phyloP scores from a whole-genome alignment of 2,329 filamentous ascomycete genomes.

The Pyrenophora seminiperda region DNA sequence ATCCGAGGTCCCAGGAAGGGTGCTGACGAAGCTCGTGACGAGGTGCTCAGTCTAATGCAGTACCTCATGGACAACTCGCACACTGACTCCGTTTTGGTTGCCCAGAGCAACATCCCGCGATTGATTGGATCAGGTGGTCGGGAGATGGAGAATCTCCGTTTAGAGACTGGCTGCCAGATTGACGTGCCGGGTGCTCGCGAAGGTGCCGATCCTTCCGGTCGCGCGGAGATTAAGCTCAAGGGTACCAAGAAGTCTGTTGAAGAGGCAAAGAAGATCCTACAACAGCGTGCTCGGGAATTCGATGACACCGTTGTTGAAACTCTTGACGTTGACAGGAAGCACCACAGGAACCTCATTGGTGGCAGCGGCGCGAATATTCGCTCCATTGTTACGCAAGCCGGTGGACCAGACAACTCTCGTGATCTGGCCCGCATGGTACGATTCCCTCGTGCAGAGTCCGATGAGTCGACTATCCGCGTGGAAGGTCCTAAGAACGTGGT shows the following conservation, averaged over 20 bases:
- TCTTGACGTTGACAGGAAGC: slow-evolving; percentile 90
- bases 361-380: slow-evolving; percentile 82
- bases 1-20: slow-evolving; percentile 91
- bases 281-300: slow-evolving; percentile 84
- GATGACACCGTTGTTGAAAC: slow-evolving; percentile 86
- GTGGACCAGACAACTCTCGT: slow-evolving; percentile 84
- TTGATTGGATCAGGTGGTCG: slow-evolving; percentile 89
- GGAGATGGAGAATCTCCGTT: slow-evolving; percentile 87
- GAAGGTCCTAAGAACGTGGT: slow-evolving; percentile 85
- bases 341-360: slow-evolving; percentile 89
- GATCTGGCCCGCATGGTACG: slow-evolving; percentile 87
- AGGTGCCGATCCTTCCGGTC: slow-evolving; percentile 64
- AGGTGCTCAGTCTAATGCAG: slow-evolving; percentile 85
- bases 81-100: slow-evolving; percentile 78
- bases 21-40: slow-evolving; percentile 87
- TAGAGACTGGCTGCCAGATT: slow-evolving; percentile 83
- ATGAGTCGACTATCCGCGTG: slow-evolving; percentile 82
- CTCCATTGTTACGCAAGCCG: slow-evolving; percentile 83
- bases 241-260: slow-evolving; percentile 90
- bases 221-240: slow-evolving; percentile 88
- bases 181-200: slow-evolving; percentile 86
- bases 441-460: slow-evolving; percentile 87
- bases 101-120: slow-evolving; percentile 90
- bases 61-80: slow-evolving; percentile 88
- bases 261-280: slow-evolving; percentile 86